A percentile compares a stretch with the other conserved stretches of the same genome.
These are phyloP conservation scores for Colletotrichum higginsianum DNA, from an alignment of 2,329 filamentous ascomycete genomes.

Conservation along the genomic window DNA sequence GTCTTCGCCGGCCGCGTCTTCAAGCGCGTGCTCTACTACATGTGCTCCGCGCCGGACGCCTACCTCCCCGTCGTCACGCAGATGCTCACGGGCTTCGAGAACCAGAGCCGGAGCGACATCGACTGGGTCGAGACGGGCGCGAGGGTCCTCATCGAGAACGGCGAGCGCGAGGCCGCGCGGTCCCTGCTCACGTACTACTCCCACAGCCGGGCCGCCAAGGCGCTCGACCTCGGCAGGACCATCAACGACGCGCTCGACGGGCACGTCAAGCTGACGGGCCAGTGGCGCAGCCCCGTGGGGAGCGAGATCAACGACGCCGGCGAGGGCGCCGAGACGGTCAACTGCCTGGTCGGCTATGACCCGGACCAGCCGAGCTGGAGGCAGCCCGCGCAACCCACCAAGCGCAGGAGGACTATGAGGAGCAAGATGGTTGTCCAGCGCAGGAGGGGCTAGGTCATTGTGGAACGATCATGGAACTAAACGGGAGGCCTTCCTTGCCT, in stretches of 20 bases:
- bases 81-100: constrained; percentile 47
- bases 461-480: neutral
- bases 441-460: neutral
- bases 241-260: constrained; percentile 45
- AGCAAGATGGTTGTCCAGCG: constrained; percentile 30
- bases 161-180: constrained; percentile 43
- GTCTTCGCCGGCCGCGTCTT: constrained; percentile 48
- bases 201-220: constrained; percentile 44
- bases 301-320: constrained; percentile 52
- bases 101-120: constrained; percentile 43
- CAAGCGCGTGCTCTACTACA: constrained; percentile 50
- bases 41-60: constrained; percentile 46
- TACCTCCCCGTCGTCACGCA: constrained; percentile 47
- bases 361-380: constrained; percentile 47
- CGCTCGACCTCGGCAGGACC: constrained; percentile 44
- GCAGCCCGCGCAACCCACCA: constrained; percentile 30
- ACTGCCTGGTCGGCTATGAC: constrained; percentile 51
- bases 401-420: constrained; percentile 13
- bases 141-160: constrained; percentile 38
- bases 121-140: constrained; percentile 46
- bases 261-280: constrained; percentile 46
- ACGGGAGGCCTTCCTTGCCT: neutral
- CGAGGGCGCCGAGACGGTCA: constrained; percentile 52
- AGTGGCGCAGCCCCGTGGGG: constrained; percentile 46
- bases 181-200: constrained; percentile 46